These are phyloP conservation scores for Pseudisothecium myosuroides DNA, from an alignment of 225 moss, liverwort and hornwort species.

Conservation along the genomic window DNA sequence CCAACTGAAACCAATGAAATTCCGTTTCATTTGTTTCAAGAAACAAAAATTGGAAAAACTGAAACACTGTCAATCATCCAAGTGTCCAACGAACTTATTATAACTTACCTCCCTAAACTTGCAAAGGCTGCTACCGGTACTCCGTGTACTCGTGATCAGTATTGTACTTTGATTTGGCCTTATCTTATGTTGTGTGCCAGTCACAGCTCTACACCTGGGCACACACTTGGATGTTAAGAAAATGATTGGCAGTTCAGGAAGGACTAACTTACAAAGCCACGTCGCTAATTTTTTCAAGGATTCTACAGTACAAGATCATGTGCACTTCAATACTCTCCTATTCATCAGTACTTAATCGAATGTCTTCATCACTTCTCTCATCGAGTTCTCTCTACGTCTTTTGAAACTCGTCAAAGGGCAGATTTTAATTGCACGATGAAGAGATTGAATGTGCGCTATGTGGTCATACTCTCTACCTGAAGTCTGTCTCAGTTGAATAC, in stretches of 20 bases:
- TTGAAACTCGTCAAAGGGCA: neutral
- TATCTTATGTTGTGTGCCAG: neutral
- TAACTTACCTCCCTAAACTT: neutral
- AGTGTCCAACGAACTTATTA: neutral
- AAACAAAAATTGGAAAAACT: too few relatives aligned
- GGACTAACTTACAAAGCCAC: neutral
- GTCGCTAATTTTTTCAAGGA: neutral
- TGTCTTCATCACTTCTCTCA: neutral
- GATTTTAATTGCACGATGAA: neutral
- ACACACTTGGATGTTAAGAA: neutral
- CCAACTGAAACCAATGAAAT: too few relatives aligned
- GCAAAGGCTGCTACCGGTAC: neutral
- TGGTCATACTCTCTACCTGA: neutral
- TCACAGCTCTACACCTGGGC: neutral
- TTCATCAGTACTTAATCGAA: neutral
- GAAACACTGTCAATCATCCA: neutral
- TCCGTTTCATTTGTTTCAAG: too few relatives aligned
- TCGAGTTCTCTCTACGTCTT: neutral
- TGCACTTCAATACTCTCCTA: neutral
- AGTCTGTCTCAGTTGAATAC: neutral
- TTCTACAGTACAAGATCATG: neutral
- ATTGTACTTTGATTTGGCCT: neutral
- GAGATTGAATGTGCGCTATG: neutral
- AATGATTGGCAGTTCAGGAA: neutral
- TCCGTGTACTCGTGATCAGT: neutral